Base-by-base conservation (phyloP, 1,139 yeast genomes). In the Scheffersomyces parashehatae region DNA sequence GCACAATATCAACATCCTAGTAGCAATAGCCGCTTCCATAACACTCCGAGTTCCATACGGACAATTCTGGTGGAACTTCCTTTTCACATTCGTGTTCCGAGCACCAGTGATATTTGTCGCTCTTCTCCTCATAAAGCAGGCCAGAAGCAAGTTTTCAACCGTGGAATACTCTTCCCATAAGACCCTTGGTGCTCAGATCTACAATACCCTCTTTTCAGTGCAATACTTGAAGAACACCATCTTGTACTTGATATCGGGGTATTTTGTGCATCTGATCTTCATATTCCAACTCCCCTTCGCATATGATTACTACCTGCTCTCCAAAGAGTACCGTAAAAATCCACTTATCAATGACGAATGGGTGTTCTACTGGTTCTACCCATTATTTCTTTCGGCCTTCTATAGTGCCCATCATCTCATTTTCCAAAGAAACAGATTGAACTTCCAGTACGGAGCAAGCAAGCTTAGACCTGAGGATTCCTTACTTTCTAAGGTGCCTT, bases 261-360 rank as follows among this genome's bases (percentile, higher is more conserved):
- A 58, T 14, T 53, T 67, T 10, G 66, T 66, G 52, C 73, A 59
- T 45, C 53, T 49, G 48, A 58, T 70, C 48, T 70, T 56, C 48
- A 48, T 66, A 13, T 55, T 56, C 36, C 74, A 65, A 47, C 57
- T 64, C 35, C 61, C 67, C 11, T 55, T 64, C 33, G 50, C 51
- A 28, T 51, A 49, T 30, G 60, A 68, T 34, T 72, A 65, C 48
- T 69, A 65, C 48, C 52, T 63, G 54, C 48, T 75, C 63, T 56
- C 79, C 53, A 65, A 77, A 59, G 68, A 81, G 68, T 75, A 70
- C 51, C 64, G 75, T 41, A 77, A 77, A 42, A 73, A 71, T 45
- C 84, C 87, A 1, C 70, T 76, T 41, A 59, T 83, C 42, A 86
- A 84, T 55, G 93, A 85, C 56, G 73, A 76, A 45, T 81, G 78